phyloP scores from a whole-genome alignment of 495 filamentous ascomycete genomes.

The Aspergillus sclerotioniger region DNA sequence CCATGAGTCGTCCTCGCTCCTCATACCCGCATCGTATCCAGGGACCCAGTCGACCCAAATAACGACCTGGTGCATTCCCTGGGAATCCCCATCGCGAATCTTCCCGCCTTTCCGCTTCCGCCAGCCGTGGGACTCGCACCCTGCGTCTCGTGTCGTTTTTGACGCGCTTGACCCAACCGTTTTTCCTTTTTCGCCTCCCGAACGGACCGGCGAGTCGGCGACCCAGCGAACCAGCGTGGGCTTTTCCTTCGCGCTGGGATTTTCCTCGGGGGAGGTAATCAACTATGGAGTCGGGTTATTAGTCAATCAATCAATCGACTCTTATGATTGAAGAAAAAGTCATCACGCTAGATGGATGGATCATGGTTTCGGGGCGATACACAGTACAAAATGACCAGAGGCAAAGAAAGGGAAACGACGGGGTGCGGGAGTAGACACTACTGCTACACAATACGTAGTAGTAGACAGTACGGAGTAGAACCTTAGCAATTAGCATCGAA shows the following conservation, averaged over 20 bases:
- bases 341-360: too few relatives aligned
- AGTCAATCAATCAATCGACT: background rate
- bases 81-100: constrained; percentile 25
- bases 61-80: constrained; percentile 18
- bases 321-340: too few relatives aligned
- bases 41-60: constrained; percentile 22
- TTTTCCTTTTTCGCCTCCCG: constrained; percentile 25
- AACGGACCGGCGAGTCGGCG: constrained; percentile 28
- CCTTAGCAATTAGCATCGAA: constrained; percentile 1
- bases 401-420: too few relatives aligned
- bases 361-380: too few relatives aligned
- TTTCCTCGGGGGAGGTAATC: background rate
- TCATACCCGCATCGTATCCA: constrained; percentile 10
- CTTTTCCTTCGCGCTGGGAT: too few relatives aligned
- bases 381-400: too few relatives aligned
- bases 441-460: too few relatives aligned
- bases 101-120: constrained; percentile 30
- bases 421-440: too few relatives aligned
- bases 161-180: constrained; percentile 28
- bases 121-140: constrained; percentile 23
- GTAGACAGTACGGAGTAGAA: background rate
- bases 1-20: background rate
- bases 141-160: constrained; percentile 26
- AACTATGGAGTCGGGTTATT: background rate
- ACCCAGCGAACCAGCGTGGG: constrained; percentile 20